Conservation (phyloP, 1,284 basidiomycete species). For the Ceratobasidium papillatum region DNA sequence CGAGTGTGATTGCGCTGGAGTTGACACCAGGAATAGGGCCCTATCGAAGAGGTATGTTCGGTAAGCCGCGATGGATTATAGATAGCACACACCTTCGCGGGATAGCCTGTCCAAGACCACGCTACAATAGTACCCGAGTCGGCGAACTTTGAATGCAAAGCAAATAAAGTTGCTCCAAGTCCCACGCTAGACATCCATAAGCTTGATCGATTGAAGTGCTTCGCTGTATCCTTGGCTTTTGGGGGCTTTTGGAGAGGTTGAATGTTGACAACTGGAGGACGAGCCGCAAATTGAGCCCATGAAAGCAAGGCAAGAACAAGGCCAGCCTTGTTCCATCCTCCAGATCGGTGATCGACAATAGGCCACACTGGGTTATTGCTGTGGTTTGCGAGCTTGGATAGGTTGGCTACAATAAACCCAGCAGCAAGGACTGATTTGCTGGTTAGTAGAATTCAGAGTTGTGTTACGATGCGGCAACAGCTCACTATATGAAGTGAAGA, state of each 20-base stretch:
- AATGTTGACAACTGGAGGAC: conserved; percentile 47
- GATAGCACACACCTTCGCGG: conserved; percentile 56
- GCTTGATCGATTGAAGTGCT: conserved; percentile 42
- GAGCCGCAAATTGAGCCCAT: conserved; percentile 58
- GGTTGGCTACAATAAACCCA: conserved; percentile 72
- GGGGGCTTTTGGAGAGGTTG: not conserved
- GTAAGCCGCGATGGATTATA: not conserved
- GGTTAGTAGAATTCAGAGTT: not conserved
- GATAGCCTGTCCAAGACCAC: conserved; percentile 93
- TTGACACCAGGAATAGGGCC: conserved; percentile 82
- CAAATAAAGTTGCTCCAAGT: conserved; percentile 78
- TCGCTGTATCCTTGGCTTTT: conserved; percentile 43
- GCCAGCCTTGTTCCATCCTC: conserved; percentile 77
- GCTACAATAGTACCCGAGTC: conserved; percentile 87
- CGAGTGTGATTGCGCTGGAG: conserved; percentile 68
- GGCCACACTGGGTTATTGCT: conserved; percentile 91
- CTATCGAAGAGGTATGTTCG: not conserved
- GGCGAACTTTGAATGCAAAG: conserved; percentile 78
- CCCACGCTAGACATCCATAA: conserved; percentile 66
- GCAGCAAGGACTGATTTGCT: conserved; percentile 63
- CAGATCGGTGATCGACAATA: conserved; percentile 70
- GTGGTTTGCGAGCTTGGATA: conserved; percentile 82
- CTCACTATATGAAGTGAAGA: conserved; percentile 17
- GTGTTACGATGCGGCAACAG: not conserved
- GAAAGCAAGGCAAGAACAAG: conserved; percentile 64